Evolutionary conservation across 305 asterid genomes (phyloP).

Genomic region (Fraxinus latifolia): DNA sequence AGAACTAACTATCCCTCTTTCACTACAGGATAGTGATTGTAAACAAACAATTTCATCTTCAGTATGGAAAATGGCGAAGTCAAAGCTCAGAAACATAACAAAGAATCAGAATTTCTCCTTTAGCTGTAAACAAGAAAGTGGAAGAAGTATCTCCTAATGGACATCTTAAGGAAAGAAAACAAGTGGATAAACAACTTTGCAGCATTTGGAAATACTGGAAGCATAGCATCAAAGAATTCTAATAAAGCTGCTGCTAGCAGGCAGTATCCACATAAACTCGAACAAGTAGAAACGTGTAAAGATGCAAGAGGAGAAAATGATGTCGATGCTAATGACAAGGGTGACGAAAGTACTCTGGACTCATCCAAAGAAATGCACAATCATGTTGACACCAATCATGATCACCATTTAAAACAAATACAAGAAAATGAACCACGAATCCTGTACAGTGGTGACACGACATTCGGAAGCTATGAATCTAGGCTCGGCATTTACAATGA

Average conservation of each 20-base stretch:
- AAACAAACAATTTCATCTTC: neutral
- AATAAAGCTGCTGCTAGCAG: neutral
- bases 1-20: neutral
- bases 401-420: neutral
- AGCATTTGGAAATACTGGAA: neutral
- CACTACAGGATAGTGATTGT: neutral
- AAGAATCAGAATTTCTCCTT: neutral
- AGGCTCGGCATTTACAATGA: neutral
- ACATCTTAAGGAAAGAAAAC: neutral
- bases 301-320: neutral
- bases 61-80: neutral
- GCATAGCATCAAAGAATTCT: neutral
- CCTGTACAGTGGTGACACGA: neutral
- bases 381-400: neutral
- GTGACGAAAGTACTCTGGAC: neutral
- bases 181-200: neutral
- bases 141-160: neutral
- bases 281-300: neutral
- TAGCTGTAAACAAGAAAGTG: neutral
- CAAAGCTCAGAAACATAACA: neutral
- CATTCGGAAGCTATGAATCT: neutral
- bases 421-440: neutral
- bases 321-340: neutral
- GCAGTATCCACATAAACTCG: neutral
- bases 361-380: neutral